These are phyloP conservation scores for Talinum fruticosum DNA, from an alignment of 148 eudicot species.

Conservation along the genomic window DNA sequence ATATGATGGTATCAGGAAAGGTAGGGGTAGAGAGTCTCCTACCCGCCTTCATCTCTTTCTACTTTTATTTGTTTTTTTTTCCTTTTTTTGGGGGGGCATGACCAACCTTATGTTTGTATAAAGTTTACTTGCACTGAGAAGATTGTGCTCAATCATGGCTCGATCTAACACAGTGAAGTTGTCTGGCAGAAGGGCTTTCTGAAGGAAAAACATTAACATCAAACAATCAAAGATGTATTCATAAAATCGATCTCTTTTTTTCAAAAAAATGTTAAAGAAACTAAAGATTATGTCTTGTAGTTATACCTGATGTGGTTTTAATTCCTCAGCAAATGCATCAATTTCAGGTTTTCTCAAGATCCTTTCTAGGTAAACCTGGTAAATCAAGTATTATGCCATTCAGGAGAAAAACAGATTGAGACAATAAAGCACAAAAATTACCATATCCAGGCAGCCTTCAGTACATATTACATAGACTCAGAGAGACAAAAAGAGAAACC, in stretches of 20 bases:
- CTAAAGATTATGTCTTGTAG: neutral
- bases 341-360: constrained; percentile 96
- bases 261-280: neutral
- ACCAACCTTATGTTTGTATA: constrained; percentile 90
- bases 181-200: constrained; percentile 95
- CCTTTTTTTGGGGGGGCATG: neutral
- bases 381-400: neutral
- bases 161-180: constrained; percentile 95
- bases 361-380: constrained; percentile 91
- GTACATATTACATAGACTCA: neutral
- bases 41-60: neutral
- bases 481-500: constrained; percentile 40
- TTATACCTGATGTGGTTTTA: constrained; percentile 90
- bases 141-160: constrained; percentile 99
- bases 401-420: neutral
- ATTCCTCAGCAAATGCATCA: constrained; percentile 96
- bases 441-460: neutral
- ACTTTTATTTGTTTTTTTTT: no score
- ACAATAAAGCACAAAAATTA: neutral
- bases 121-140: constrained; percentile 94
- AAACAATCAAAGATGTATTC: neutral
- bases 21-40: neutral
- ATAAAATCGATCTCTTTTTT: no score
- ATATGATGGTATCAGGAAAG: neutral
- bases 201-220: constrained; percentile 22